Evolutionary conservation across 371 early-diverging fungal genomes (phyloP).

Genomic region (Dichotomocladium elegans): DNA sequence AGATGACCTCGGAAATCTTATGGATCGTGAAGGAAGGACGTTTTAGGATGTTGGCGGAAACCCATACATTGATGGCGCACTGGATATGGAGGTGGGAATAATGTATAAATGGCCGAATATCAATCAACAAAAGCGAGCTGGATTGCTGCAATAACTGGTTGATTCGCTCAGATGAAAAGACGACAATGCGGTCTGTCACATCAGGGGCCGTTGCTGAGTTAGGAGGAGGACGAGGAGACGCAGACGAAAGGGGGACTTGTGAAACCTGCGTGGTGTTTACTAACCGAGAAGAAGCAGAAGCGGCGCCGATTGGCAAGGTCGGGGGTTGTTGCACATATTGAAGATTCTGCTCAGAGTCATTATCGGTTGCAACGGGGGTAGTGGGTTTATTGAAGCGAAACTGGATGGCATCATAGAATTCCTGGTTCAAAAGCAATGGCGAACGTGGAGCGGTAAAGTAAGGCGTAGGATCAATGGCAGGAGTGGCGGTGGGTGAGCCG

Average conservation of each 20-base stretch:
- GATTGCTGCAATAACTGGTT: constrained; percentile 3
- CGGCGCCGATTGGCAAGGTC: not conserved
- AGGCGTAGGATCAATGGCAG: constrained; percentile 19
- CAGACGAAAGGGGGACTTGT: not conserved
- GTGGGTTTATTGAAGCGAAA: constrained; percentile 15
- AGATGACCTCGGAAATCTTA: constrained; percentile 52
- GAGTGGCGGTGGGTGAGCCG: not conserved
- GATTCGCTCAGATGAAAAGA: not conserved
- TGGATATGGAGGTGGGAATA: constrained; percentile 42
- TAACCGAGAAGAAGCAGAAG: not conserved
- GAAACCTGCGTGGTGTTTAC: not conserved
- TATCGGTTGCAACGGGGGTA: constrained; percentile 22
- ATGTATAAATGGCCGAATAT: constrained; percentile 54
- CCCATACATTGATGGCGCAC: constrained; percentile 48
- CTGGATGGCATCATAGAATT: constrained; percentile 50
- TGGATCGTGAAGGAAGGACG: constrained; percentile 54
- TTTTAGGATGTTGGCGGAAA: constrained; percentile 57
- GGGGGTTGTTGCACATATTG: not conserved
- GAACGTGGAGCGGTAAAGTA: constrained; percentile 45
- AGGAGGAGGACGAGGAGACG: not conserved
- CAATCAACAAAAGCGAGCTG: constrained; percentile 40
- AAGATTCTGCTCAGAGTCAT: not conserved
- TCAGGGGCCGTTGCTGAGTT: not conserved
- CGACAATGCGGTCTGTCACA: not conserved
- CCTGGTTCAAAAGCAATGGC: constrained; percentile 31